These are phyloP conservation scores for Ophiostoma sp. DNA, from an alignment of 2,329 filamentous ascomycete genomes.

Conservation along the genomic window DNA sequence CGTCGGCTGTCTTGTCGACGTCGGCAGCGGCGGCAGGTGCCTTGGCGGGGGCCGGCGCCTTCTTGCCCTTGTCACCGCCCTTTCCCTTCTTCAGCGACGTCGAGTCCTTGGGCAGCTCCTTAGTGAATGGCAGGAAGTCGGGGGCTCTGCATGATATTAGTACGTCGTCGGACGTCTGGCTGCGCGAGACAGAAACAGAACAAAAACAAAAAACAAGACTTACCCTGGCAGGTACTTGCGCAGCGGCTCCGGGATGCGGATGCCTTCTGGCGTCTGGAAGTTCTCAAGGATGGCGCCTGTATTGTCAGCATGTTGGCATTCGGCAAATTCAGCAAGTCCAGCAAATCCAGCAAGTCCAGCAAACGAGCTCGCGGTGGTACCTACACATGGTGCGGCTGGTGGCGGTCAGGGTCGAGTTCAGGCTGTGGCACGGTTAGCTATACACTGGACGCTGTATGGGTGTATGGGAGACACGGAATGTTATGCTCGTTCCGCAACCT, in stretches of 20 bases:
- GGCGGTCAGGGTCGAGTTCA: slow-evolving; percentile 57
- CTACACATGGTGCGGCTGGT: slow-evolving; percentile 46
- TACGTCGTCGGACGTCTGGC: too few species aligned
- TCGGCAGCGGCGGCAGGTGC: slow-evolving; percentile 26
- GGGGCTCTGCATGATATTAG: slow-evolving; percentile 45
- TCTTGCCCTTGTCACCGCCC: slow-evolving; percentile 26
- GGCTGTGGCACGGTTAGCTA: slow-evolving; percentile 27
- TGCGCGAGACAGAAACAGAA: neutral
- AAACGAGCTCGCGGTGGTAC: neutral
- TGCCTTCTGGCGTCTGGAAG: slow-evolving; percentile 84
- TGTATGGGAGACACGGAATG: neutral
- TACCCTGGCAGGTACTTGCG: slow-evolving; percentile 80
- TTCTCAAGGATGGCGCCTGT: slow-evolving; percentile 69
- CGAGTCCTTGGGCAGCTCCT: slow-evolving; percentile 71
- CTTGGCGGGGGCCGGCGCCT: slow-evolving; percentile 29
- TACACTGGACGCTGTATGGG: neutral
- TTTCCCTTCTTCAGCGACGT: slow-evolving; percentile 30
- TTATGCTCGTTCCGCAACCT: slow-evolving; percentile 9
- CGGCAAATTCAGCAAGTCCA: neutral
- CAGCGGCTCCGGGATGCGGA: slow-evolving; percentile 74
- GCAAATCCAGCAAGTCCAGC: neutral
- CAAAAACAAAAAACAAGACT: slow-evolving; percentile 12
- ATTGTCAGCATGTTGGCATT: slow-evolving; percentile 6
- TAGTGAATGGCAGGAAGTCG: slow-evolving; percentile 82
- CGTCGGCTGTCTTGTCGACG: slow-evolving; percentile 30